phyloP scores from a whole-genome alignment of 1,284 basidiomycete species.

The Boletus mariae region DNA sequence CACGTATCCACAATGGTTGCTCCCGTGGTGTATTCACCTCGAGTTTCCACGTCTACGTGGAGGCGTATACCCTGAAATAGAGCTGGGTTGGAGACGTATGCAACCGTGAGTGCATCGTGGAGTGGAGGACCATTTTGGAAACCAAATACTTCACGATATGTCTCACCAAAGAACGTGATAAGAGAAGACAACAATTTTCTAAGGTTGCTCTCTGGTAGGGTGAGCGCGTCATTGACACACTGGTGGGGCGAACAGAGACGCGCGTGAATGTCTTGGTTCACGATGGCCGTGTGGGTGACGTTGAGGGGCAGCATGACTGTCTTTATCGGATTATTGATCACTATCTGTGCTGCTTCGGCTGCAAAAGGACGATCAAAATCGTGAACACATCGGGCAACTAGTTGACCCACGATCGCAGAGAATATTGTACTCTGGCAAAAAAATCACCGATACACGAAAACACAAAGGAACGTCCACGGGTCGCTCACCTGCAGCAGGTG shows the following conservation, averaged over 20 bases:
- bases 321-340: conserved; percentile 55
- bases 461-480: not conserved
- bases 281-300: conserved; percentile 78
- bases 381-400: not conserved
- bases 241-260: conserved; percentile 48
- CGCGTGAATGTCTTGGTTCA: conserved; percentile 50
- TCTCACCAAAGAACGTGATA: conserved; percentile 64
- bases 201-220: conserved; percentile 48
- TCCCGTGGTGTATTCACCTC: conserved; percentile 58
- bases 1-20: conserved; percentile 77
- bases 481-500: conserved; percentile 63
- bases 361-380: not conserved
- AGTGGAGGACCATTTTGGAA: conserved; percentile 77
- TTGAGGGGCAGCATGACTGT: conserved; percentile 79
- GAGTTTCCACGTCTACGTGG: conserved; percentile 74
- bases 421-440: conserved; percentile 69
- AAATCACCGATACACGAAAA: not conserved
- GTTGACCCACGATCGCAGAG: conserved; percentile 66
- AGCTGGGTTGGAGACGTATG: conserved; percentile 62
- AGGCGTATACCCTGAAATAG: conserved; percentile 59
- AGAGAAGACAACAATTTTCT: conserved; percentile 72
- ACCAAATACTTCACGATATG: conserved; percentile 67
- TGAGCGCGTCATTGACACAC: not conserved
- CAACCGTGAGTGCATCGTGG: conserved; percentile 78
- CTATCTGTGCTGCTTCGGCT: conserved; percentile 81